Evolutionary conservation across 2,329 filamentous ascomycete species (phyloP).

Genomic region (Aspergillus quadricinctus): DNA sequence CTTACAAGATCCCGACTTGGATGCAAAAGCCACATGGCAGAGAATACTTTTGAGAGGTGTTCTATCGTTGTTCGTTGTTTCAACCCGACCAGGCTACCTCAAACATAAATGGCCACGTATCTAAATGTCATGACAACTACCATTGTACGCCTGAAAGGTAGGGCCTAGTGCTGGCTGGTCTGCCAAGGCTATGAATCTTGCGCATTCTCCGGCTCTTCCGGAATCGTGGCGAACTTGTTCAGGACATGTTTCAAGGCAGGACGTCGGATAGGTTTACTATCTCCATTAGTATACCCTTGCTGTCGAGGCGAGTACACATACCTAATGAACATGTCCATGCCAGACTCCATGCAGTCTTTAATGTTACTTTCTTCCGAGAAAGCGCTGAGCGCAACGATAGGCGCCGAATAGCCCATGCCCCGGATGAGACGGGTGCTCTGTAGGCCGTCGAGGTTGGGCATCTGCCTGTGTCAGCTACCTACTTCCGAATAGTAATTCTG

Average conservation of each 20-base stretch:
- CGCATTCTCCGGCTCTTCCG: slow-evolving; percentile 53
- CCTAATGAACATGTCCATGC: slow-evolving; percentile 84
- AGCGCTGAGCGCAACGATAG: slow-evolving; percentile 85
- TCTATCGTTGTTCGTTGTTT: background rate
- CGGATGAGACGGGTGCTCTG: slow-evolving; percentile 82
- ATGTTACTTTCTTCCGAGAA: slow-evolving; percentile 89
- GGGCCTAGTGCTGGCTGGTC: background rate
- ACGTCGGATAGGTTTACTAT: slow-evolving; percentile 64
- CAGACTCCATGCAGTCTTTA: slow-evolving; percentile 78
- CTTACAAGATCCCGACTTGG: background rate
- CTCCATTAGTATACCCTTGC: background rate
- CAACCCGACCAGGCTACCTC: background rate
- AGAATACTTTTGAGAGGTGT: background rate
- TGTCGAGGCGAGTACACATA: background rate
- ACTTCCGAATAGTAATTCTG: background rate
- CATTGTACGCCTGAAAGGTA: background rate
- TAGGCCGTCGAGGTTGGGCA: slow-evolving; percentile 88
- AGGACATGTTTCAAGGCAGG: slow-evolving; percentile 81
- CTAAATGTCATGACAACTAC: background rate
- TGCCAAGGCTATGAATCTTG: background rate
- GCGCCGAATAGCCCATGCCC: slow-evolving; percentile 77
- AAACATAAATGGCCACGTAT: background rate
- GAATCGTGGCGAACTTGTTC: slow-evolving; percentile 73
- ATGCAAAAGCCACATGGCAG: background rate
- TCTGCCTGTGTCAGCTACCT: slow-evolving; percentile 41